phyloP scores from a whole-genome alignment of 495 filamentous ascomycete genomes.

The Thermothielavioides terrestris region DNA sequence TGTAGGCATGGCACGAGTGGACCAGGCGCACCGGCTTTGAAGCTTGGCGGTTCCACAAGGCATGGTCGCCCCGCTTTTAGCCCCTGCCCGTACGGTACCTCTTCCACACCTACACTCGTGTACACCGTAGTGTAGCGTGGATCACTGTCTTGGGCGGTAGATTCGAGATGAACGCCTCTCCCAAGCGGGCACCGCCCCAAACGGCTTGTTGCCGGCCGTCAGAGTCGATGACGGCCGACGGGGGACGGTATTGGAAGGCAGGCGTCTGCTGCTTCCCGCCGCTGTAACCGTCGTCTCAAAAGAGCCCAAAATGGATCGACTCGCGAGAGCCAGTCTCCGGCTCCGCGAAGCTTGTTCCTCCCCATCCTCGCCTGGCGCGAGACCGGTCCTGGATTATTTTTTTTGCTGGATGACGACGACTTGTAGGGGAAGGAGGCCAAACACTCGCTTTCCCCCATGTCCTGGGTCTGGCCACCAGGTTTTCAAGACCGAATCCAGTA shows the following conservation, averaged over 20 bases:
- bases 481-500: too few species aligned
- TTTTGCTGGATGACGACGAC: too few species aligned
- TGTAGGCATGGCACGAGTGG: constrained; percentile 18
- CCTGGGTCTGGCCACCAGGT: neutral
- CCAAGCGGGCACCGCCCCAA: neutral
- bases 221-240: neutral
- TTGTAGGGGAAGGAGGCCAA: too few species aligned
- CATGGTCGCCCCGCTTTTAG: too few species aligned
- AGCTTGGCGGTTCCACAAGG: constrained; percentile 2
- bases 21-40: constrained; percentile 13
- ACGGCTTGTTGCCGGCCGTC: too few species aligned
- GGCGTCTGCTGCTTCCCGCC: constrained; percentile 4
- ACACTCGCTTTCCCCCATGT: neutral
- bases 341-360: neutral
- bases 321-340: too few species aligned
- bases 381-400: neutral
- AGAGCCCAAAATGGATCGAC: neutral
- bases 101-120: too few species aligned
- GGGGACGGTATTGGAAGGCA: neutral
- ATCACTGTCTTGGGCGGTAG: too few species aligned
- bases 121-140: too few species aligned
- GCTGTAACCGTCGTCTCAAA: neutral
- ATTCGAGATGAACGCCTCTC: neutral
- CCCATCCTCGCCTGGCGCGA: neutral
- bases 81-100: too few species aligned